Percentiles rank a stretch among this genome's conserved stretches.
Evolutionary conservation across 257 asterid species (phyloP).

Genomic region (Solanum piurae): DNA sequence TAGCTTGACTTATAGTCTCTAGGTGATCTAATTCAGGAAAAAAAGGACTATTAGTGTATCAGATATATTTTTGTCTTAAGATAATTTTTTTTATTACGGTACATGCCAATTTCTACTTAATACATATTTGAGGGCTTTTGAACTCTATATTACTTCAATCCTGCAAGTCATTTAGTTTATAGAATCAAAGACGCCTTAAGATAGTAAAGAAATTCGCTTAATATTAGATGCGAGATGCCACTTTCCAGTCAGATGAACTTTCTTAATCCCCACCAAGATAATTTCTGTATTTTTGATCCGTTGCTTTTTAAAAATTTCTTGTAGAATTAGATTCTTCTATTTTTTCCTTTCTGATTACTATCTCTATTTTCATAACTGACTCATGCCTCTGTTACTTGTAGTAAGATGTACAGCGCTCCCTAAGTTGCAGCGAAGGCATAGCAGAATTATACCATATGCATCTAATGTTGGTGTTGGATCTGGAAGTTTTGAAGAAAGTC

Average conservation of each 20-base stretch:
- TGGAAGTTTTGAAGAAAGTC: conserved; percentile 41
- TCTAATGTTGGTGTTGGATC: conserved; percentile 49
- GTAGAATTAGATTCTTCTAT: neutral
- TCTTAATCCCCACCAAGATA: neutral
- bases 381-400: neutral
- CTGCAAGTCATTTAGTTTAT: neutral
- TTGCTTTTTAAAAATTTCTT: neutral
- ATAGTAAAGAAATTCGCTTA: neutral
- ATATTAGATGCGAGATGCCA: neutral
- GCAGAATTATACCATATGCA: conserved; percentile 23
- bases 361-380: neutral
- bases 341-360: neutral
- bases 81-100: neutral
- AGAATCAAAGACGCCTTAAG: neutral
- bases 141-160: neutral
- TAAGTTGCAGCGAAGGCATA: conserved; percentile 10
- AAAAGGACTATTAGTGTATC: neutral
- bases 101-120: neutral
- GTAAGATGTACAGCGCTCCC: conserved; percentile 21
- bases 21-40: neutral
- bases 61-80: neutral
- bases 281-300: neutral
- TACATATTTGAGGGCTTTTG: neutral
- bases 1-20: neutral
- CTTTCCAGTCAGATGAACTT: neutral